phyloP scores from a whole-genome alignment of 768 basidiomycete genomes.

The Auriscalpium microsporum region DNA sequence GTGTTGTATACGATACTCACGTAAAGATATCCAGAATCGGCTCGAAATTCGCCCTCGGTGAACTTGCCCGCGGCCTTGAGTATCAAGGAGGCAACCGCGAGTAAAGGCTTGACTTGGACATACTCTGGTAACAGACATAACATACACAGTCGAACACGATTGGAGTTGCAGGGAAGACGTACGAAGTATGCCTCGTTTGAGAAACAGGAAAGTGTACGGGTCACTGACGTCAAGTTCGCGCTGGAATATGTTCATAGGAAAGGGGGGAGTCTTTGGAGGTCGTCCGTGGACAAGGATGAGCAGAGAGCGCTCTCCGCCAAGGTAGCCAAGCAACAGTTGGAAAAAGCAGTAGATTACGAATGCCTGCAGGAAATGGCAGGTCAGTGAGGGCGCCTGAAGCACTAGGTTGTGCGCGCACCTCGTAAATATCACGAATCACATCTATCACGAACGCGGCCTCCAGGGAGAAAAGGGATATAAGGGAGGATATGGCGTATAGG shows the following conservation, averaged over 20 bases:
- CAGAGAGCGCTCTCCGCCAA: slow-evolving; percentile 90
- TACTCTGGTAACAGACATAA: slow-evolving; percentile 56
- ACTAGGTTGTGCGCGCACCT: slow-evolving; percentile 48
- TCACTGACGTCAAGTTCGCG: slow-evolving; percentile 89
- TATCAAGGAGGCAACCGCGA: slow-evolving; percentile 77
- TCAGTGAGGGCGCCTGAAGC: not conserved
- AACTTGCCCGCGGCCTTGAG: slow-evolving; percentile 83
- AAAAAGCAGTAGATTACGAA: slow-evolving; percentile 96
- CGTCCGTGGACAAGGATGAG: slow-evolving; percentile 89
- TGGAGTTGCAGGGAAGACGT: slow-evolving; percentile 18
- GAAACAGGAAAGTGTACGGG: slow-evolving; percentile 86
- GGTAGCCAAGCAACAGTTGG: slow-evolving; percentile 68
- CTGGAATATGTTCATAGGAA: slow-evolving; percentile 78
- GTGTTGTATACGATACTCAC: slow-evolving; percentile 79
- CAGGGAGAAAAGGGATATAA: slow-evolving; percentile 89
- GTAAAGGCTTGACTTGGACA: slow-evolving; percentile 89
- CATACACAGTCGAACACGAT: slow-evolving; percentile 1
- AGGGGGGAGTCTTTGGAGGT: slow-evolving; percentile 78
- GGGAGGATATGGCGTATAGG: slow-evolving; percentile 81
- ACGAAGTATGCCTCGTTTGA: slow-evolving; percentile 96
- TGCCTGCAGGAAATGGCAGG: slow-evolving; percentile 38
- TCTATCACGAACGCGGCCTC: slow-evolving; percentile 97
- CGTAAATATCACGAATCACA: slow-evolving; percentile 89
- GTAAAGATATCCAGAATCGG: slow-evolving; percentile 86
- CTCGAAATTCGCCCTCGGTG: slow-evolving; percentile 81